Evolutionary conservation across 371 early-diverging fungal genomes (phyloP), one percentile per base, ranked within the genome.

Genomic region (Polyrhizophydium stewartii): DNA sequence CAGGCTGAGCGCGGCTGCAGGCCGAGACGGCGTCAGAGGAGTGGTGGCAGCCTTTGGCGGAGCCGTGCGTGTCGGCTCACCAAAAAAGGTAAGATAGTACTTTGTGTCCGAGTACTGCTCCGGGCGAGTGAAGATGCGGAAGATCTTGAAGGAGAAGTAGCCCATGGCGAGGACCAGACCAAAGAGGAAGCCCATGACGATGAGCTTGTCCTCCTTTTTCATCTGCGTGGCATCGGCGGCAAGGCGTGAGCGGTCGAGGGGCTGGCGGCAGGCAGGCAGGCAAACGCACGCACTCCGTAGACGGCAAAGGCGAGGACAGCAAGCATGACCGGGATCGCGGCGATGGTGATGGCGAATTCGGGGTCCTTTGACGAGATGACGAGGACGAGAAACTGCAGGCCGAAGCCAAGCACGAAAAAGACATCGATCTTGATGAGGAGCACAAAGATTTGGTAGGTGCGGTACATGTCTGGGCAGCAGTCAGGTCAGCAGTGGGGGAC

Each of bases 71-170:
- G 24, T 58, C 16, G 35, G 45, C 73, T 24, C 63, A 88, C 90
- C 91, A 71, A 92, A 96, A 68, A 93, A 90, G 0, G 93, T 92
- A 67, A 96, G 74, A 73, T 92, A 91, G 25, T 85, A 81, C 22
- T 78, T 74, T 40, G 89, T 87, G 56, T 78, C 77, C 2, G 38
- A 13, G 66, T 87, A 93, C 64, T 88, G 86, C 17, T 63, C 59
- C 32, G 55, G 69, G 59, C 89, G 79, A n/a, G 81, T 74, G 46
- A 85, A 91, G 62, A 94, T 92, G 17, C 94, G 79, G 51, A 84
- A 79, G 19, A 93, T 74, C 67, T 94, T 94, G 82, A 89, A 93
- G 33, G 85, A 71, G 73, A 93, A 93, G 67, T 96, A 96, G 19
- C 84, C 88, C 5, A 87, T 76, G 12, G 85, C 89, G 22, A 83